Base-by-base conservation (phyloP, 75 land plant species). In the Pseudotsuga menziesii region DNA sequence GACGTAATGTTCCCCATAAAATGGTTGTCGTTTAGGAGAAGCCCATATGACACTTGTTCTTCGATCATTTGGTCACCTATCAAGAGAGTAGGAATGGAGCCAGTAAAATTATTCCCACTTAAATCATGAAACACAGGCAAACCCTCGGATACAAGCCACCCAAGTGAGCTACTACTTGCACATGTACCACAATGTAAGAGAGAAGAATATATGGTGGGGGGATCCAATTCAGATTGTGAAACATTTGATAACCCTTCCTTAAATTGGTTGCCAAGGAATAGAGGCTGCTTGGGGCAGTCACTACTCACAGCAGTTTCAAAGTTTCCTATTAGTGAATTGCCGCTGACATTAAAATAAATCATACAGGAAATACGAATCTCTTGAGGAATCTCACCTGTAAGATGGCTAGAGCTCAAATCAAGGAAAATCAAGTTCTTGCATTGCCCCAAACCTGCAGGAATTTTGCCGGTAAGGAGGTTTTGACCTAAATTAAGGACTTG, bases 401-500 rank as follows among this genome's bases (percentile, higher is more conserved):
- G 75, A 23, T 57, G 57, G 35, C 84, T 86, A 16, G 73, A 71
- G 58, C 86, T 86, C 80, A 83, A 80, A 78, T 86, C 86, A 60
- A 86, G 79, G 57, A 55, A 86, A 57, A 63, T 15, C 19, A 83
- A 35, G 22, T 56, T 72, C 58, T 75, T 72, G 78, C 85, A 85
- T 4, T 57, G 66, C 35, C 72, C 81, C 19, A 85, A 54, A 3
- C 76, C 82, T 64, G 75, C 71, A 36, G 89, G 89, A 54, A 89
- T 61, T 20, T 70, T 54, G 57, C 89, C 89, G 8, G 80, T 77
- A 32, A 87, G 58, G 6, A 77, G 80, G 76, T 89, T 89, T 20
- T 78, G 75, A 0, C 86, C 91, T 57, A 89, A 79, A 78, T 89
- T 89, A 29, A 89, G 77, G 72, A 78, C 80, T 82, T 81, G 81